Conservation (phyloP, 371 early-diverging fungal species). For the Sporodiniella umbellata region DNA sequence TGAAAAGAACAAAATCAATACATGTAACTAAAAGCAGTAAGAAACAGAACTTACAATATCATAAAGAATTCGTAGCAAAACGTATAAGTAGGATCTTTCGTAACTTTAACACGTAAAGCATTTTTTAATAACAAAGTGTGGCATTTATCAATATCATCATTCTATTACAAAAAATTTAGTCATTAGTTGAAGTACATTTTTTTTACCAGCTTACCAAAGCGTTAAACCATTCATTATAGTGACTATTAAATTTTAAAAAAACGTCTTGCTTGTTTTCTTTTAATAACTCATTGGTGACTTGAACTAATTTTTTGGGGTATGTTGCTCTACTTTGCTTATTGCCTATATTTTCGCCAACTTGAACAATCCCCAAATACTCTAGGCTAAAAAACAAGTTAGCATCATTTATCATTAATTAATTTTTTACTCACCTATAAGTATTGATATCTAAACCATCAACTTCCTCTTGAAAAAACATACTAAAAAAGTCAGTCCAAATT, state of each 20-base stretch:
- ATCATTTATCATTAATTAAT: background rate
- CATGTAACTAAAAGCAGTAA: slow-evolving; percentile 2
- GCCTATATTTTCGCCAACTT: slow-evolving; percentile 9
- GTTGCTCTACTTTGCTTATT: slow-evolving; percentile 9
- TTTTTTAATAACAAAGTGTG: slow-evolving; percentile 1
- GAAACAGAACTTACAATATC: slow-evolving; percentile 12
- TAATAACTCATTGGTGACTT: slow-evolving; percentile 5
- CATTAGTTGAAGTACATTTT: background rate
- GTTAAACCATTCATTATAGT: background rate
- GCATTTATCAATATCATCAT: slow-evolving; percentile 3
- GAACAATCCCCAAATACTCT: slow-evolving; percentile 1
- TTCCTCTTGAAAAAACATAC: slow-evolving; percentile 4
- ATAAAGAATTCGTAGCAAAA: slow-evolving; percentile 11
- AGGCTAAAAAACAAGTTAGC: background rate
- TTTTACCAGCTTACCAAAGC: background rate
- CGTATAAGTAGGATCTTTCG: slow-evolving; percentile 8
- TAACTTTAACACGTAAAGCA: slow-evolving; percentile 7
- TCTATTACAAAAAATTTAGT: background rate
- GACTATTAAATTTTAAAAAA: background rate
- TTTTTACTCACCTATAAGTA: slow-evolving; percentile 8
- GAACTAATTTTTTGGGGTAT: slow-evolving; percentile 3
- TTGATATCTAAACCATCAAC: slow-evolving; percentile 4
- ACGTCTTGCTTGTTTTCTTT: background rate
- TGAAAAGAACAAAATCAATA: slow-evolving; percentile 10
- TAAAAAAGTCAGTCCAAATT: slow-evolving; percentile 4